Evolutionary conservation across 768 basidiomycete species (phyloP).

Genomic region (Leccinum truebloodii): DNA sequence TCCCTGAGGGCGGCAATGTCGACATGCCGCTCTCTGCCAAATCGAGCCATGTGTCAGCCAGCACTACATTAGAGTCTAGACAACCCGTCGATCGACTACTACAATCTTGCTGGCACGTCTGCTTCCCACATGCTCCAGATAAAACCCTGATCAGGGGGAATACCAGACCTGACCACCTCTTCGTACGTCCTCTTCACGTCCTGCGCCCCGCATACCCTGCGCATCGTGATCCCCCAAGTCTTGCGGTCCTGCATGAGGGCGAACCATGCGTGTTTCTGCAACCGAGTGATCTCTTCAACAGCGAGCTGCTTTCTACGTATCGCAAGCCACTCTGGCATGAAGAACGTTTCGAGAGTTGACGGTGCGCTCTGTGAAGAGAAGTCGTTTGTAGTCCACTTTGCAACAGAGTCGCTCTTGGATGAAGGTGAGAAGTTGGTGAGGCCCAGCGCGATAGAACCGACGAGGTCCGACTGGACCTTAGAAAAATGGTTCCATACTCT

Average conservation of each 20-base stretch:
- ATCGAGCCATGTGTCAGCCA: neutral
- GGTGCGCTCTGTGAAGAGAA: slow-evolving; percentile 20
- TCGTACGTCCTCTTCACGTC: slow-evolving; percentile 52
- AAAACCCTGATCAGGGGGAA: slow-evolving; percentile 56
- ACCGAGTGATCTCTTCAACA: slow-evolving; percentile 43
- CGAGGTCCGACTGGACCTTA: slow-evolving; percentile 28
- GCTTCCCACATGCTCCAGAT: slow-evolving; percentile 70
- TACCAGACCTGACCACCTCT: slow-evolving; percentile 42
- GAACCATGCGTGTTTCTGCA: slow-evolving; percentile 61
- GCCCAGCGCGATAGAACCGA: slow-evolving; percentile 50
- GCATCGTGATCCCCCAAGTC: slow-evolving; percentile 53
- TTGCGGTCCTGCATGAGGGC: slow-evolving; percentile 56
- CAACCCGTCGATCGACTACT: slow-evolving; percentile 1
- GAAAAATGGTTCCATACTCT: slow-evolving; percentile 44
- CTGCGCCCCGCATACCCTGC: slow-evolving; percentile 47
- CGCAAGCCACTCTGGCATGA: slow-evolving; percentile 70
- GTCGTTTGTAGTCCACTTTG: slow-evolving; percentile 43
- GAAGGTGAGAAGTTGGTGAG: slow-evolving; percentile 57
- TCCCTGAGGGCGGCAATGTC: neutral
- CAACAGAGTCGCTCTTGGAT: slow-evolving; percentile 31
- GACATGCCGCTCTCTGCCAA: neutral
- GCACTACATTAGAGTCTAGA: too few relatives aligned
- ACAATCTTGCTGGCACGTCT: slow-evolving; percentile 17
- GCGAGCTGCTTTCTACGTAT: slow-evolving; percentile 51
- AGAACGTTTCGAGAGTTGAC: slow-evolving; percentile 51